Evolutionary conservation across 306 rosid species (phyloP), one percentile per base, ranked within the genome.

Genomic region (Vigna reflexopilosa): DNA sequence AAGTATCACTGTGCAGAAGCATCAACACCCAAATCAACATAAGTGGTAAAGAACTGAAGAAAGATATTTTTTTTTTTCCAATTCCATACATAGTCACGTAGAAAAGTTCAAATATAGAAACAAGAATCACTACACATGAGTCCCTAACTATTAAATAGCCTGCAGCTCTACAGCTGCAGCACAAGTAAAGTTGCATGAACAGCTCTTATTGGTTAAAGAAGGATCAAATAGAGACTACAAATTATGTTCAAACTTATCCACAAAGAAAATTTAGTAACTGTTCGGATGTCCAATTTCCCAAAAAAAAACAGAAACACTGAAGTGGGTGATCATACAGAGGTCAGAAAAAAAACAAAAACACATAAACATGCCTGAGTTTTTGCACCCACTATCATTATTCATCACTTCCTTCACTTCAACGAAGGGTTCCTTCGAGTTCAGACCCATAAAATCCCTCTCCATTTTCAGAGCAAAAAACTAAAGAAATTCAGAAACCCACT

Each of bases 401-500:
- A 80, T 67, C 76, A 87, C 86, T 42, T 93, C 88, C 85, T 89
- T 90, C 80, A 85, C 81, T 76, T 51, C 12, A 74, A 68, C 56
- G 64, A 83, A 67, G 5, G 91, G 42, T 81, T 89, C 90, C 58
- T 82, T 89, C 12, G 68, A 84, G 84, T 72, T 73, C 72, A 91
- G 77, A 71, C 98, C 93, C 93, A 93, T 26, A 79, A 93, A 93
- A 89, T 89, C 97, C 72, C 93, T 89, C 87, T 91, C 98, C 98
- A 88, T 93, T 77, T 47, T 73, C 57, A 59, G 82, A 40, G 84
- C 67, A 36, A 26, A 78, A 65, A 54, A 63, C 22, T 34, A 73
- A 32, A 44, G 3, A 72, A 64, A 63, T 51, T 16, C 42, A 55
- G 48, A 54, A 79, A 40, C 68, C 52, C 28, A 54, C 82, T 81